Percentiles rank a stretch among this genome's conserved stretches.
Evolutionary conservation across 2,329 filamentous ascomycete species (phyloP).

Genomic region (Nemania serpens): DNA sequence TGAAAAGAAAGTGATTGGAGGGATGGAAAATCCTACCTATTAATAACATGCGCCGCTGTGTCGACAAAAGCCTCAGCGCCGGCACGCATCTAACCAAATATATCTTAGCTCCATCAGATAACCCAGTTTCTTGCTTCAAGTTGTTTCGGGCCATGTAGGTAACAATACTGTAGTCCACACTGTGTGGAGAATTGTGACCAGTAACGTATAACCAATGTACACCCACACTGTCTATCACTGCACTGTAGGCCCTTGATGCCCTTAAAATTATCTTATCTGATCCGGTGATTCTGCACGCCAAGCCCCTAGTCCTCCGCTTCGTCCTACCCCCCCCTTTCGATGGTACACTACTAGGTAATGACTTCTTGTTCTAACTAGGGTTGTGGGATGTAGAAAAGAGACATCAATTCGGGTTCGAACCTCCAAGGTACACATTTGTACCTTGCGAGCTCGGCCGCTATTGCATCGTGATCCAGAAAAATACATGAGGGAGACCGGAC

Average conservation of each 20-base stretch:
- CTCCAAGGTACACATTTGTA: constrained; percentile 30
- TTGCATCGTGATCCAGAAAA: constrained; percentile 25
- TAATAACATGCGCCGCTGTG: not conserved
- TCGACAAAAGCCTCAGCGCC: constrained; percentile 2
- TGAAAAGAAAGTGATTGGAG: no score
- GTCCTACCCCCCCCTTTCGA: constrained; percentile 29
- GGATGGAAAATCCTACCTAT: no score
- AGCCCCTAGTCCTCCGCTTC: not conserved
- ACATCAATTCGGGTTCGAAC: not conserved
- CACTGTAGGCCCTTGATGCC: not conserved
- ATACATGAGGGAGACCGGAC: constrained; percentile 4
- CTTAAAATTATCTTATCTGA: constrained; percentile 42
- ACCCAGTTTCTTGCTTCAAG: not conserved
- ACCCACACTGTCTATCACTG: no score
- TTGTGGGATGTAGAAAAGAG: not conserved
- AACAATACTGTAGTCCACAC: not conserved
- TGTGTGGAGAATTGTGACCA: not conserved
- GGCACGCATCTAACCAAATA: not conserved
- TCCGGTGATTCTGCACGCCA: constrained; percentile 32
- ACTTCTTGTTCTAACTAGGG: no score
- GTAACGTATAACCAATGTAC: no score
- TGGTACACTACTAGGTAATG: no score
- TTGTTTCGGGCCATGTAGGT: not conserved
- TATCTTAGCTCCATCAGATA: constrained; percentile 29
- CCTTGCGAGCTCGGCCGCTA: constrained; percentile 17